Conservation (phyloP, 1,139 yeast genomes). For the Scheffersomyces parashehatae region DNA sequence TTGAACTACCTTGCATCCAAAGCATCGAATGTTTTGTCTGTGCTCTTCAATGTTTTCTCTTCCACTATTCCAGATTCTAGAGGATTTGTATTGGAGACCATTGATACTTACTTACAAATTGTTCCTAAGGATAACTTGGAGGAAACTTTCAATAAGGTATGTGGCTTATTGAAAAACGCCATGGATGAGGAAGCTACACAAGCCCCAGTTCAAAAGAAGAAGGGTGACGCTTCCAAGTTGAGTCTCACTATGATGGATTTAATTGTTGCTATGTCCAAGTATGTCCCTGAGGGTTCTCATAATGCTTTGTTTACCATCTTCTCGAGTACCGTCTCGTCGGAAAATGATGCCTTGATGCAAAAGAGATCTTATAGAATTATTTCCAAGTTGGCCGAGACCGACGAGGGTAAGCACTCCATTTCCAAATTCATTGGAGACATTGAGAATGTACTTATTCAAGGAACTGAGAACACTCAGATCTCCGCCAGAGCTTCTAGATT, state of each 20-base stretch:
- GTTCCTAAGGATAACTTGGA: conserved; percentile 68
- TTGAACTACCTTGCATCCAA: conserved; percentile 63
- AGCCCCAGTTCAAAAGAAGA: conserved; percentile 14
- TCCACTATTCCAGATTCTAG: conserved; percentile 84
- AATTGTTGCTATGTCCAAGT: conserved; percentile 81
- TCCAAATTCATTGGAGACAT: conserved; percentile 55
- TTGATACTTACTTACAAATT: conserved; percentile 75
- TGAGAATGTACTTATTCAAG: conserved; percentile 57
- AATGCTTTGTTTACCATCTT: conserved; percentile 78
- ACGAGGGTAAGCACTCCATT: conserved; percentile 58
- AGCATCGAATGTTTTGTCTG: conserved; percentile 78
- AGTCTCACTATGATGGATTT: conserved; percentile 90
- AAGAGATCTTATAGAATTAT: conserved; percentile 88
- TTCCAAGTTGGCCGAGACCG: conserved; percentile 67
- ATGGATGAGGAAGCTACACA: conserved; percentile 58
- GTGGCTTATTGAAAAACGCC: conserved; percentile 72
- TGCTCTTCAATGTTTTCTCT: conserved; percentile 85
- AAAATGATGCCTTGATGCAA: conserved; percentile 70
- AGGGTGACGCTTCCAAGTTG: conserved; percentile 48
- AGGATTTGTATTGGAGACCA: conserved; percentile 80
- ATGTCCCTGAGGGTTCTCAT: conserved; percentile 70
- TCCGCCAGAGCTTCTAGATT: conserved; percentile 85
- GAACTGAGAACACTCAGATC: conserved; percentile 61
- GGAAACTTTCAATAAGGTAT: conserved; percentile 81
- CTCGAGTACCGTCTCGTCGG: conserved; percentile 58